Percentiles rank a stretch among this genome's conserved stretches.
Conservation (phyloP, 2,329 filamentous ascomycete genomes). For the Penicillium glabrum region DNA sequence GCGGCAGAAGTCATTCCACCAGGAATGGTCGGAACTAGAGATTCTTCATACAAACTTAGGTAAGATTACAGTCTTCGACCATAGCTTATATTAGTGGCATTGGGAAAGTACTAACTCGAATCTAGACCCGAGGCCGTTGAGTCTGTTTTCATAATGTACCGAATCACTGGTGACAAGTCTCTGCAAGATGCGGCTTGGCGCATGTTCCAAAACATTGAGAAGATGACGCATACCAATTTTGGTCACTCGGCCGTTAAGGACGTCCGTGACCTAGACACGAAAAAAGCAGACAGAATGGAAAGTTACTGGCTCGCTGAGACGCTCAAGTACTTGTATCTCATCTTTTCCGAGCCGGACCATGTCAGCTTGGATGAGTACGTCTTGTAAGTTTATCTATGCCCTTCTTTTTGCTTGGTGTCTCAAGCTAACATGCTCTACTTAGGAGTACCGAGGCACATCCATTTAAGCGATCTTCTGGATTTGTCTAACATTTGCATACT, state of each 20-base stretch:
- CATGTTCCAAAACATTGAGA: constrained; percentile 51
- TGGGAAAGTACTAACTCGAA: background rate
- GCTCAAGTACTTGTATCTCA: constrained; percentile 47
- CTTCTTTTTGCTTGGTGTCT: background rate
- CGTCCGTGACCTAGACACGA: constrained; percentile 33
- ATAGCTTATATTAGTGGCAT: background rate
- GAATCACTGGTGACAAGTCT: constrained; percentile 56
- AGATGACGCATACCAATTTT: constrained; percentile 43
- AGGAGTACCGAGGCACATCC: constrained; percentile 46
- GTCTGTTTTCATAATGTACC: constrained; percentile 61
- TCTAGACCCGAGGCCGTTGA: constrained; percentile 58
- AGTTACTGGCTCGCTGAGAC: constrained; percentile 50
- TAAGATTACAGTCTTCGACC: constrained; percentile 10
- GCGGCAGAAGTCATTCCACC: constrained; percentile 24
- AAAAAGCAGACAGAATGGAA: constrained; percentile 42
- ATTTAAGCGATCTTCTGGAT: constrained; percentile 28
- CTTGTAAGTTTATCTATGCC: constrained; percentile 30
- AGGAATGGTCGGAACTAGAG: constrained; percentile 27
- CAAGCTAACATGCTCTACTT: constrained; percentile 1
- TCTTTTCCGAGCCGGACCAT: constrained; percentile 41
- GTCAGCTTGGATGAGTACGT: constrained; percentile 47
- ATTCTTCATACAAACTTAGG: constrained; percentile 33
- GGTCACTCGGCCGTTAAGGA: constrained; percentile 46
- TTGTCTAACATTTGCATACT: background rate
- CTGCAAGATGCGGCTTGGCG: constrained; percentile 50